Conservation (phyloP, 2,329 filamentous ascomycete species). For the Fusarium lateritium region DNA sequence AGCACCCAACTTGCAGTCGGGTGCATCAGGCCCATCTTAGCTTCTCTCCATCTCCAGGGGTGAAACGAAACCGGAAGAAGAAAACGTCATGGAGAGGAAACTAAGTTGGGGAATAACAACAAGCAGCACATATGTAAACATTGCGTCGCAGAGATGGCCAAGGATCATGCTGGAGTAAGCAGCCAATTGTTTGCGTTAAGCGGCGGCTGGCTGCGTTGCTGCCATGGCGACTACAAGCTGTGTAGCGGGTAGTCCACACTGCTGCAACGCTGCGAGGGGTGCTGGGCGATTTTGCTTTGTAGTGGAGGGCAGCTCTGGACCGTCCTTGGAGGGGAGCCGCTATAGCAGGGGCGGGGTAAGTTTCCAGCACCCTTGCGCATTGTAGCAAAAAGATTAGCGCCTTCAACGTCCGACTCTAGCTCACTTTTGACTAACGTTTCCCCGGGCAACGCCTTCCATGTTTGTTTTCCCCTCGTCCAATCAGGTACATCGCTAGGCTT, state of each 20-base stretch:
- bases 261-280: conserved; percentile 39
- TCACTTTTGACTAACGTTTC: conserved; percentile 41
- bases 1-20: conserved; percentile 1
- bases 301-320: conserved; percentile 34
- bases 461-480: conserved; percentile 55
- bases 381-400: conserved; percentile 50
- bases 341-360: conserved; percentile 48
- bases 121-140: conserved; percentile 41
- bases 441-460: conserved; percentile 49
- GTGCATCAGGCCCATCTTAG: conserved; percentile 2
- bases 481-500: conserved; percentile 40
- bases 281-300: conserved; percentile 11
- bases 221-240: conserved; percentile 51
- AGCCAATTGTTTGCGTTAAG: conserved; percentile 43
- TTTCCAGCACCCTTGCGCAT: conserved; percentile 42
- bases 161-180: conserved; percentile 47
- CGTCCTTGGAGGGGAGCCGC: conserved; percentile 41
- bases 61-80: conserved; percentile 28
- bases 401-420: conserved; percentile 40
- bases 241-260: conserved; percentile 30
- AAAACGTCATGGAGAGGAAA: conserved; percentile 42
- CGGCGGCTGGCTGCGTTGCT: conserved; percentile 48
- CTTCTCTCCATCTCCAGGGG: conserved; percentile 39
- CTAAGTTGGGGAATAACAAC: conserved; percentile 44
- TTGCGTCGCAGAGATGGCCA: conserved; percentile 31